Evolutionary conservation across 306 rosid species (phyloP), one percentile per base, ranked within the genome.

Genomic region (Leucaena leucocephala): DNA sequence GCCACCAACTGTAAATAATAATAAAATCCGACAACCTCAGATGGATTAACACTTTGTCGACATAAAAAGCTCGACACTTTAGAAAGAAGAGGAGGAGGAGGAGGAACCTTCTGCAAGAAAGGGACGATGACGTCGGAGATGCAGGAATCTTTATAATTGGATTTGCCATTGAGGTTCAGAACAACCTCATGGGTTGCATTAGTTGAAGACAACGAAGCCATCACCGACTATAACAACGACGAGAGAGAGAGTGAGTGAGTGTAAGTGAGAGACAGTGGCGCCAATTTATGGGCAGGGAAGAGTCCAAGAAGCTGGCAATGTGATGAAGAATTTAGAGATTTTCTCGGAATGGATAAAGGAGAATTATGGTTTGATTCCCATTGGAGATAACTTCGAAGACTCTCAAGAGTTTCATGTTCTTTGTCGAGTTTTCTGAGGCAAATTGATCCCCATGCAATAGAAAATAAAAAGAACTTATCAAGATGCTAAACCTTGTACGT

Each of bases 91-190:
- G 58, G 57, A 71, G 67, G 43, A 70, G 64, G 68, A 62, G 22
- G 64, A 49, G 40, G 48, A 54, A 92, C 98, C 98, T 92, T 91
- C 70, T 92, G 98, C 57, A 90, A 49, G 85, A 95, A 87, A 79
- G 85, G 80, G 2, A 90, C 80, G 36, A 86, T 82, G 64, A 76
- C 15, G 44, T 7, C 42, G 36, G 49, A 54, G 54, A 67, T 8
- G 75, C 65, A 21, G 8, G 85, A 63, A 42, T 11, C 77, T 71
- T 78, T 68, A 42, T 55, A 2, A 55, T 2, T 2, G 70, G 76
- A 8, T 66, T 73, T 65, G 38, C 86, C 83, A 46, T 79, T 77
- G 3, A 89, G 80, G 72, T 78, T 74, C 76, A 92, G 12, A 72
- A 68, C 88, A 1, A 80, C 80, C 1, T 69, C 80, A 49, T 78